These are phyloP conservation scores for Syncephalastrum racemosum DNA, from an alignment of 371 early-diverging fungal genomes.

Conservation along the genomic window DNA sequence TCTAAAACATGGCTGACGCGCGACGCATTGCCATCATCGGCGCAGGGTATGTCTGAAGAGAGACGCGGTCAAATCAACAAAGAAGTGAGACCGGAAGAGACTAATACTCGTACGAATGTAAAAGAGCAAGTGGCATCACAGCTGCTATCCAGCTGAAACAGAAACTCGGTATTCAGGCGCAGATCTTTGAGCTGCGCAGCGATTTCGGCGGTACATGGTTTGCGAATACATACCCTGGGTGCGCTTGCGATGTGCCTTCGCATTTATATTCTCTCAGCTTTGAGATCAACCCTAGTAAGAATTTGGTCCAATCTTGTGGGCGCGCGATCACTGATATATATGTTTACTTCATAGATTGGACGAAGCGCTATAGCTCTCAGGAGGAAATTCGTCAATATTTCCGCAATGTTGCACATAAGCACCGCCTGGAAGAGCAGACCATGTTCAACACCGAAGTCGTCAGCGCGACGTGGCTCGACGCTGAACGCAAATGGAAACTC, in stretches of 20 bases:
- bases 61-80: neutral
- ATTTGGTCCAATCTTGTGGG: no score
- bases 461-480: slow-evolving; percentile 44
- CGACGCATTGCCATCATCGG: slow-evolving; percentile 26
- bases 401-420: slow-evolving; percentile 41
- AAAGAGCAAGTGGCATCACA: slow-evolving; percentile 58
- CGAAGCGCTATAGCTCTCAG: slow-evolving; percentile 32
- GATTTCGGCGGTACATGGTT: slow-evolving; percentile 66
- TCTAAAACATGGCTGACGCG: slow-evolving; percentile 4
- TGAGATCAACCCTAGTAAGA: slow-evolving; percentile 47
- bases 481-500: slow-evolving; percentile 45
- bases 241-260: slow-evolving; percentile 58
- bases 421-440: slow-evolving; percentile 45
- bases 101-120: neutral
- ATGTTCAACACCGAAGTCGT: slow-evolving; percentile 46
- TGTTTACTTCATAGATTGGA: slow-evolving; percentile 45
- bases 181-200: slow-evolving; percentile 51
- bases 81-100: no score
- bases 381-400: slow-evolving; percentile 54
- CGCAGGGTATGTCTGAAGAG: slow-evolving; percentile 17
- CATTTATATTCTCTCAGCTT: slow-evolving; percentile 54
- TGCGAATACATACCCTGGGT: slow-evolving; percentile 58
- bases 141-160: slow-evolving; percentile 57
- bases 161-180: slow-evolving; percentile 41
- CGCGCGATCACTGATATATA: neutral